Evolutionary conservation across 2,329 filamentous ascomycete genomes (phyloP).

Genomic region (Nectriaceae sp.): DNA sequence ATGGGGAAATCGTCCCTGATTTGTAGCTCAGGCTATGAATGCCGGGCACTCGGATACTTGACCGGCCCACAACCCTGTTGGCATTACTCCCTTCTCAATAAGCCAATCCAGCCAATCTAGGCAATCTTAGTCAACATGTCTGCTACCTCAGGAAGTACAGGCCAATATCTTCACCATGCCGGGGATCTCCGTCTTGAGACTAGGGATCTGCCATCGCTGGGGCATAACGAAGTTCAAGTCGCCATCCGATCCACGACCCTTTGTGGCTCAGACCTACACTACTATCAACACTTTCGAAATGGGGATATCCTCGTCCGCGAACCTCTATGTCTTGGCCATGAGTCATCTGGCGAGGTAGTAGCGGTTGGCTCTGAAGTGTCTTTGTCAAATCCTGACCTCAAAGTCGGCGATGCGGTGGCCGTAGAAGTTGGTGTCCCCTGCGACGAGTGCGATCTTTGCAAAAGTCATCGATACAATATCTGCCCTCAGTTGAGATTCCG

Average conservation of each 20-base stretch:
- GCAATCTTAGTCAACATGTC: no score
- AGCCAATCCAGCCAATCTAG: no score
- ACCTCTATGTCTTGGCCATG: constrained; percentile 51
- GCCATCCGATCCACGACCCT: constrained; percentile 56
- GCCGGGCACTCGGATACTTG: no score
- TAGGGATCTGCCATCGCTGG: not conserved
- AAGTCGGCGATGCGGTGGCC: constrained; percentile 59
- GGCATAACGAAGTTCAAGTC: constrained; percentile 48
- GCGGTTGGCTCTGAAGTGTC: constrained; percentile 53
- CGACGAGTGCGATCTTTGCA: constrained; percentile 56
- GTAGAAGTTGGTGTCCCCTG: constrained; percentile 66
- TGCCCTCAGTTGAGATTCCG: constrained; percentile 62
- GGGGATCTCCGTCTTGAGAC: not conserved
- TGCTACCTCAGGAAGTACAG: no score
- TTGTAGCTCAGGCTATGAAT: no score
- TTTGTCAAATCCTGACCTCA: constrained; percentile 40
- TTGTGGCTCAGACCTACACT: constrained; percentile 61
- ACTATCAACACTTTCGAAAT: constrained; percentile 59
- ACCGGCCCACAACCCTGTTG: no score
- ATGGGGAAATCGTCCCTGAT: no score
- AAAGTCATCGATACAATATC: constrained; percentile 59
- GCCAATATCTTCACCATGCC: not conserved
- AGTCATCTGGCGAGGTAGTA: constrained; percentile 59
- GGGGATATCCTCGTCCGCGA: constrained; percentile 54
- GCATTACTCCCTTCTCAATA: no score